phyloP scores from a whole-genome alignment of 192 early-diverging fungal species.

The Backusella tarrabulga region DNA sequence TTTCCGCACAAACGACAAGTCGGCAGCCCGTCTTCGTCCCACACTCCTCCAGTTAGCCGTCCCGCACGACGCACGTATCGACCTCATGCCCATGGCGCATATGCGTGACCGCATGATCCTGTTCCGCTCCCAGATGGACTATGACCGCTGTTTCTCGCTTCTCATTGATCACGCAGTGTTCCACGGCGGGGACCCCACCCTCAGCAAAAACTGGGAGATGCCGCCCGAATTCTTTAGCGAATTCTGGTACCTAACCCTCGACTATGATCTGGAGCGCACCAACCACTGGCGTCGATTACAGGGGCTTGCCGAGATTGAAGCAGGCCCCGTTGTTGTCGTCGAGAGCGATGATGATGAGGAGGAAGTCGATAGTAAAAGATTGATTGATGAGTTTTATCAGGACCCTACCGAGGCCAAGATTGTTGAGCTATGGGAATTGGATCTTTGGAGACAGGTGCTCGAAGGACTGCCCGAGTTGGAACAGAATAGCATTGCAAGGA shows the following conservation, averaged over 20 bases:
- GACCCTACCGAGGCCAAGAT: neutral
- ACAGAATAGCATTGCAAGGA: neutral
- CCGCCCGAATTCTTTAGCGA: conserved; percentile 30
- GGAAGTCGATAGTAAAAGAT: neutral
- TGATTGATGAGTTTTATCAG: neutral
- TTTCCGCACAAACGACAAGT: neutral
- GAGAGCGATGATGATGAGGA: neutral
- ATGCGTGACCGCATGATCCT: conserved; percentile 43
- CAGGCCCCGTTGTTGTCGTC: neutral
- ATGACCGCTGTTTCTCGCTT: conserved; percentile 31
- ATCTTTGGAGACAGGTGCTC: neutral
- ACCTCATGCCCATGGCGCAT: conserved; percentile 31
- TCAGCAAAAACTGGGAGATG: conserved; percentile 29
- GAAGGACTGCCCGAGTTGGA: neutral
- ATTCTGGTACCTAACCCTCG: conserved; percentile 22
- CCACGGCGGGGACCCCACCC: conserved; percentile 36
- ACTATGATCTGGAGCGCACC: conserved; percentile 29
- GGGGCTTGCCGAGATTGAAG: conserved; percentile 8
- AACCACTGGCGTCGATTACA: conserved; percentile 29
- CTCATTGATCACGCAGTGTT: conserved; percentile 21
- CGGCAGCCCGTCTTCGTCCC: conserved; percentile 19
- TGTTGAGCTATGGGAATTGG: neutral
- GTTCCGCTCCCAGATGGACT: conserved; percentile 33
- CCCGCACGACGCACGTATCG: conserved; percentile 38
- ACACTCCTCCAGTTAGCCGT: conserved; percentile 20